Evolutionary conservation across 208 protist genomes (phyloP).

Genomic region (Trypanosoma rangeli): DNA sequence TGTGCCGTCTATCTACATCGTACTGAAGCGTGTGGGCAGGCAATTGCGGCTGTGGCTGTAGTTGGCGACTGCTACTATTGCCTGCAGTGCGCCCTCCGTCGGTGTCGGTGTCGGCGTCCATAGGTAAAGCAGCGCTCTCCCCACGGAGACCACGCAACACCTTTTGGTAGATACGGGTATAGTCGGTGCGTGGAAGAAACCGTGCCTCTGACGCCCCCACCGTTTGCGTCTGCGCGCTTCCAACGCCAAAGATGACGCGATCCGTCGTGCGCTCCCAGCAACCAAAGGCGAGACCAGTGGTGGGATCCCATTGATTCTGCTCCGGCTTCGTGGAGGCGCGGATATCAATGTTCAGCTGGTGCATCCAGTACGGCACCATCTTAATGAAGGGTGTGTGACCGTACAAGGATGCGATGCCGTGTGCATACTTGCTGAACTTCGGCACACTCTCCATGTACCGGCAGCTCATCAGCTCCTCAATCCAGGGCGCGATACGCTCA

Average conservation of each 20-base stretch:
- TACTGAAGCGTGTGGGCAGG: conserved; percentile 69
- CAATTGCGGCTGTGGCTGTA: conserved; percentile 6
- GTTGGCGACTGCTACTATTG: background rate
- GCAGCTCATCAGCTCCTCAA: conserved; percentile 89
- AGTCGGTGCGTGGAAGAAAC: conserved; percentile 80
- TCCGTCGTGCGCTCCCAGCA: conserved; percentile 82
- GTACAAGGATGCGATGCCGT: conserved; percentile 87
- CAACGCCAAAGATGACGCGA: conserved; percentile 74
- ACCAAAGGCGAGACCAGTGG: conserved; percentile 67
- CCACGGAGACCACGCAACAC: conserved; percentile 37
- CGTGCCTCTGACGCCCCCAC: conserved; percentile 80
- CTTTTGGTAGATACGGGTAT: conserved; percentile 70
- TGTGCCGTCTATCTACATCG: conserved; percentile 69
- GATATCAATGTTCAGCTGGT: conserved; percentile 87
- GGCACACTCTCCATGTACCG: conserved; percentile 88
- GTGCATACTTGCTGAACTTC: conserved; percentile 91
- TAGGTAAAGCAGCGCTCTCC: conserved; percentile 1
- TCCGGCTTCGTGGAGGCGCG: conserved; percentile 87
- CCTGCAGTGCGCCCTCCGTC: background rate
- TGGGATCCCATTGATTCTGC: conserved; percentile 80
- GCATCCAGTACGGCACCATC: conserved; percentile 91
- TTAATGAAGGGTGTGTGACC: conserved; percentile 84
- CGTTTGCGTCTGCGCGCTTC: conserved; percentile 75
- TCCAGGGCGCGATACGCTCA: conserved; percentile 87
- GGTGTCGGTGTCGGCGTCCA: background rate